Evolutionary conservation across 495 filamentous ascomycete species (phyloP).

Genomic region (Penicillium cosmopolitanum): DNA sequence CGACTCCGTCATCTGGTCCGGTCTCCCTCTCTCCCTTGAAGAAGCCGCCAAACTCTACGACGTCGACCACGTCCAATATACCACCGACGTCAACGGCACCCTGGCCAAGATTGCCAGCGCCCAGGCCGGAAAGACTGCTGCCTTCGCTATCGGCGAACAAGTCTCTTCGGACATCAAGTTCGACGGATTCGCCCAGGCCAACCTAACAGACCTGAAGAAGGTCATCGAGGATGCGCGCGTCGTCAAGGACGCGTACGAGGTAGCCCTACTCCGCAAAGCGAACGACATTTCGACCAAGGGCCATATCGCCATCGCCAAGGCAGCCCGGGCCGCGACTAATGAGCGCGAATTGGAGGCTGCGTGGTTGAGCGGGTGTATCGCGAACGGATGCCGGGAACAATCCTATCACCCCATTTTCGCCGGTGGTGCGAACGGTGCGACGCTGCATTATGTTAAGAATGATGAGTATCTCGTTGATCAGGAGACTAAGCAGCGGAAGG

Average conservation of each 20-base stretch:
- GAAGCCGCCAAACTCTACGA: conserved; percentile 80
- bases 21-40: conserved; percentile 75
- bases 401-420: conserved; percentile 88
- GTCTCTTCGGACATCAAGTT: conserved; percentile 67
- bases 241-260: conserved; percentile 82
- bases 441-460: conserved; percentile 87
- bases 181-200: conserved; percentile 60
- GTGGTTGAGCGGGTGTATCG: conserved; percentile 76
- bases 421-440: conserved; percentile 73
- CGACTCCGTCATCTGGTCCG: conserved; percentile 94
- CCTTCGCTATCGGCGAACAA: conserved; percentile 74
- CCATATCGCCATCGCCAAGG: conserved; percentile 71
- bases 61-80: conserved; percentile 74
- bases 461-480: conserved; percentile 58
- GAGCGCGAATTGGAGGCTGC: conserved; percentile 82
- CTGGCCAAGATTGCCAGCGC: conserved; percentile 53
- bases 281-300: conserved; percentile 79
- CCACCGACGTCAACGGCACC: conserved; percentile 68
- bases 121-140: conserved; percentile 50
- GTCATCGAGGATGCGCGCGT: conserved; percentile 80
- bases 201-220: conserved; percentile 66
- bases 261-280: conserved; percentile 80
- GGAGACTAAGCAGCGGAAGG: conserved; percentile 55
- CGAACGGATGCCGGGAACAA: conserved; percentile 72
- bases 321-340: conserved; percentile 66